Evolutionary conservation across 2,329 filamentous ascomycete genomes (phyloP), one percentile per base, ranked within the genome.

Genomic region (Clonostachys byssicola): DNA sequence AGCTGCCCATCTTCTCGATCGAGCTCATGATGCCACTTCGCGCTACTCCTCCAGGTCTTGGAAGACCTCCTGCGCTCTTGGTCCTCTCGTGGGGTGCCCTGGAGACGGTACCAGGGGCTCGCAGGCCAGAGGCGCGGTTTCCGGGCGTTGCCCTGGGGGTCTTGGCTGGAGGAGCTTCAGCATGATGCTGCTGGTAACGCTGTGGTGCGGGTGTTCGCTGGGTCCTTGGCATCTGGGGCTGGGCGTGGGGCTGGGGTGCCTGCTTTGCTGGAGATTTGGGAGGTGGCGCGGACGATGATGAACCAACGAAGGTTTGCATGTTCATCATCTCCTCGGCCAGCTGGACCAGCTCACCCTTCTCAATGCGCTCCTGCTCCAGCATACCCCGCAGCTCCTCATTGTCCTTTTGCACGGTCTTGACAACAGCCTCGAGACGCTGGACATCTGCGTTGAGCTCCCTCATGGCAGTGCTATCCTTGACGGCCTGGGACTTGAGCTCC

Each of bases 1-100:
- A 74, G 56, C 75, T 84, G 10, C 89, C 89, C 90, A 95, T 95
- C 67, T 85, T 83, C 73, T 95, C 89, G 63, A 95, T 94, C 16
- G 87, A 90, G 56, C 78, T 87, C 85, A 95, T 85, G 59, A 94
- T 86, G 48, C 86, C 83, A 60, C 86, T 89, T 57, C 88, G 55
- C 34, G 66, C 52, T 51, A 69, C 54, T 35, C 71, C 72, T 6
- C 73, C 73, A 13, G 77, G 78, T 51, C 77, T 67, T 38, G 75
- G 71, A 46, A 79, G 57, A 9, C 70, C 73, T 38, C 68, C 69
- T 5, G 52, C 65, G 48, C 71, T 74, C 62, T 67, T 72, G 41
- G 68, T 70, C 46, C 74, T 61, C 54, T 76, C 74, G 49, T 74
- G 71, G 33, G 66, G 61, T 12, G 64, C 59, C 4, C 67, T 57